Base-by-base conservation (phyloP, 371 early-diverging fungal species). In the Apophysomyces sp. region DNA sequence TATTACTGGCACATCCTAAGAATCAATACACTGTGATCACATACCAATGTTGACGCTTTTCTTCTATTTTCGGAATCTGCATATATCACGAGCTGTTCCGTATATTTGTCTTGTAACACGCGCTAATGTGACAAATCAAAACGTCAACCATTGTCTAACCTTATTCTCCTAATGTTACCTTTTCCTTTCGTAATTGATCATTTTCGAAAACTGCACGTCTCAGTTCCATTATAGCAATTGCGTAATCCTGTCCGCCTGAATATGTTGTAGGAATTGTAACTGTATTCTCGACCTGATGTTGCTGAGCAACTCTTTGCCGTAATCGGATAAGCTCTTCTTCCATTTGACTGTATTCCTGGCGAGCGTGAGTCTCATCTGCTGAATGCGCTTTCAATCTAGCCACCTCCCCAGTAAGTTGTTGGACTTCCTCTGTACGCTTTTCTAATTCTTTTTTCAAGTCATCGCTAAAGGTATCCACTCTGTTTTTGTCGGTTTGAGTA, bases 61-160 rank as follows among this genome's bases (percentile, higher is more conserved):
- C 21, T 44, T 21, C 21, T 16, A n/a, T 44, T n/a, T 36, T 34
- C 26, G 7, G 12, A 32, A 18, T 58, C 58, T 44, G 26, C 58
- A 27, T 58, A 18, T 5, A 58, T 40, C 12, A 58, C 44, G n/a
- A 58, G 29, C 24, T 58, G 58, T 49, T 58, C 58, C 3, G 58
- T 58, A 13, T 26, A 31, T 16, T 29, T 58, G 9, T 58, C 58
- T 41, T 58, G 58, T 28, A 58, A 29, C 15, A 58, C 58, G 13
- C 58, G 58, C 58, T 58, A 58, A n/a, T 9, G 21, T 9, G 6
- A 53, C 8, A 16, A 32, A 18, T 53, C 13, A n/a, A 12, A 27
- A 29, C 28, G 40, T 13, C 12, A 34, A 6, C 32, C 37, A 24
- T 34, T 12, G 12, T 36, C 34, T 16, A 27, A 8, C 5, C 11